Percentiles rank a stretch among this genome's conserved stretches.
Evolutionary conservation across 129 eudicot genomes (phyloP).

Genomic region (Chrysanthemum makinoi): DNA sequence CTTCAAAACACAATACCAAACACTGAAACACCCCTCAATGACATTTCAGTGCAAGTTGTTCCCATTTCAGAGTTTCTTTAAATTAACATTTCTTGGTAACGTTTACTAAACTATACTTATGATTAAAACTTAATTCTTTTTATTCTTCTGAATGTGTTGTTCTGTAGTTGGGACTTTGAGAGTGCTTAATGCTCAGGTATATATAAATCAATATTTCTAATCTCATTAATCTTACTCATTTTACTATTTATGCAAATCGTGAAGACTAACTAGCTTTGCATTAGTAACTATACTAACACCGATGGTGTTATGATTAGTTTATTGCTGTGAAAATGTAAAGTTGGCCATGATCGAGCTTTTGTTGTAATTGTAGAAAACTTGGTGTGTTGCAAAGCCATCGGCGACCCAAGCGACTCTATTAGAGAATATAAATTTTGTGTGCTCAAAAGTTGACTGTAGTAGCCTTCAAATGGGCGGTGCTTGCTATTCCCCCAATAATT

Average conservation of each 20-base stretch:
- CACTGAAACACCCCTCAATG: too few relatives aligned
- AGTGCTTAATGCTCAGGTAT: slow-evolving; percentile 56
- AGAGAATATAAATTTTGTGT: slow-evolving; percentile 58
- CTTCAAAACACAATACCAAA: too few relatives aligned
- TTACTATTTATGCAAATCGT: slow-evolving; percentile 1
- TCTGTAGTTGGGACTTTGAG: slow-evolving; percentile 45
- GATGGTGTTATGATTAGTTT: neutral
- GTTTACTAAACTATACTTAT: neutral
- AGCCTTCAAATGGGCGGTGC: slow-evolving; percentile 55
- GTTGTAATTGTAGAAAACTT: slow-evolving; percentile 58
- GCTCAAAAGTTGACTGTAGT: slow-evolving; percentile 60
- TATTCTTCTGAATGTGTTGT: slow-evolving; percentile 7
- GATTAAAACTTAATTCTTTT: neutral
- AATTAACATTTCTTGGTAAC: neutral
- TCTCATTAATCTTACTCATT: neutral
- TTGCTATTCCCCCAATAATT: slow-evolving; percentile 55
- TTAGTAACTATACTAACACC: neutral
- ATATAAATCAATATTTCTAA: neutral
- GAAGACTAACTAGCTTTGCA: slow-evolving; percentile 5
- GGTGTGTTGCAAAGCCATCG: slow-evolving; percentile 95
- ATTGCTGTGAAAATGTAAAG: neutral
- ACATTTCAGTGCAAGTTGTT: neutral
- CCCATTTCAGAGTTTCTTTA: neutral
- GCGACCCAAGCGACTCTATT: slow-evolving; percentile 42
- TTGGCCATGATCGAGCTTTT: neutral